Conservation (phyloP, 805 yeast species). For the Spathaspora boniae region DNA sequence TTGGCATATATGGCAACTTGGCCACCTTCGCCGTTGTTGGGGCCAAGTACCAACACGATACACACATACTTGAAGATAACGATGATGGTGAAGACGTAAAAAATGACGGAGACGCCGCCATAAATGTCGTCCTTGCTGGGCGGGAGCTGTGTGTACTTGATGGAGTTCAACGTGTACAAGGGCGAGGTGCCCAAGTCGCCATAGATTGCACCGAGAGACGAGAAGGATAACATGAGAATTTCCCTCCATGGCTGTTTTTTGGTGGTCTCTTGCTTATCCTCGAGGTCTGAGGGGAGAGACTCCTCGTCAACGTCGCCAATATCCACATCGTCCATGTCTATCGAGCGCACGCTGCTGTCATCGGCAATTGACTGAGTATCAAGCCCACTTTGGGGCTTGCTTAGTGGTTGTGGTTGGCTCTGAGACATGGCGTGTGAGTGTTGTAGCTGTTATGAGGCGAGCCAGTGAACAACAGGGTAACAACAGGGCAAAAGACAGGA, state of each 20-base stretch:
- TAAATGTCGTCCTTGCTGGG: conserved; percentile 40
- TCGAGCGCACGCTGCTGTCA: conserved; percentile 2
- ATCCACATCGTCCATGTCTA: conserved; percentile 3
- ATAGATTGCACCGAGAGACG: conserved; percentile 59
- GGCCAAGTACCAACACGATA: conserved; percentile 48
- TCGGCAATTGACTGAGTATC: too few relatives aligned
- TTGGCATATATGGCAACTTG: conserved; percentile 62
- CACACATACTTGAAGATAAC: conserved; percentile 51
- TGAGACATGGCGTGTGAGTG: too few relatives aligned
- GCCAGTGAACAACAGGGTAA: too few relatives aligned
- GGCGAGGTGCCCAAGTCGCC: conserved; percentile 67
- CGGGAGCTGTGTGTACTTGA: conserved; percentile 20
- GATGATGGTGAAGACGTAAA: conserved; percentile 52
- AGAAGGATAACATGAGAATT: conserved; percentile 30
- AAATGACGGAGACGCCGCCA: conserved; percentile 52
- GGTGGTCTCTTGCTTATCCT: conserved; percentile 2
- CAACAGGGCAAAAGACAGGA: too few relatives aligned
- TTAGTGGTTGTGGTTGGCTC: too few relatives aligned
- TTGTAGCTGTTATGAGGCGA: too few relatives aligned
- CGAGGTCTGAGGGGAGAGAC: conserved; percentile 1
- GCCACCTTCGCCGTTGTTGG: conserved; percentile 62
- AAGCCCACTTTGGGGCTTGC: too few relatives aligned
- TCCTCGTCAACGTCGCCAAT: conserved; percentile 7
- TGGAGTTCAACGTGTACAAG: conserved; percentile 43
- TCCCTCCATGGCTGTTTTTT: conserved; percentile 19